A percentile compares a stretch with the other conserved stretches of the same genome.
phyloP scores from a whole-genome alignment of 805 yeast species.

The Candida broadrunensis region DNA sequence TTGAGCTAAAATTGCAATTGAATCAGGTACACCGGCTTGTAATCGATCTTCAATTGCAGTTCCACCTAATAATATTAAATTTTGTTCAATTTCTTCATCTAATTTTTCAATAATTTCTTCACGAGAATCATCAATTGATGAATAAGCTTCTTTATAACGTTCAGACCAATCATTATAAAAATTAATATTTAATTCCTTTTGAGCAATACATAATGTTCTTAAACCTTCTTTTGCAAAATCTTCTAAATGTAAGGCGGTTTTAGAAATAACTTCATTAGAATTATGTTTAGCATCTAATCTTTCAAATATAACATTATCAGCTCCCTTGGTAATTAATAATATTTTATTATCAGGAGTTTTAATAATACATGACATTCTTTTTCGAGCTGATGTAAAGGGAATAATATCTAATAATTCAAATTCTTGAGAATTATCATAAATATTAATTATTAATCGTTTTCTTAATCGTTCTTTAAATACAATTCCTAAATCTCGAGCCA shows the following conservation, averaged over 20 bases:
- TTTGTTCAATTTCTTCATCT: constrained; percentile 58
- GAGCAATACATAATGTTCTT: constrained; percentile 71
- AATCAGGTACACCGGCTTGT: constrained; percentile 75
- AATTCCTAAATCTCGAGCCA: constrained; percentile 71
- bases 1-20: constrained; percentile 60
- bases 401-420: constrained; percentile 54
- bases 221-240: constrained; percentile 75
- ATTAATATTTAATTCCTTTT: constrained; percentile 43
- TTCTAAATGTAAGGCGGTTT: constrained; percentile 63
- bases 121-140: constrained; percentile 53
- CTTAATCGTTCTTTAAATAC: constrained; percentile 55
- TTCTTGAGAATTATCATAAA: constrained; percentile 43
- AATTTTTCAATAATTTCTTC: constrained; percentile 54
- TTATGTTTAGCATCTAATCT: constrained; percentile 30
- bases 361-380: constrained; percentile 76
- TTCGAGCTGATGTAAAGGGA: constrained; percentile 68
- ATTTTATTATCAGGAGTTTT: constrained; percentile 40
- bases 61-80: constrained; percentile 62
- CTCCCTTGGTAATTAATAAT: constrained; percentile 64
- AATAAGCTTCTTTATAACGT: constrained; percentile 55
- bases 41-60: constrained; percentile 81
- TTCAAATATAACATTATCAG: constrained; percentile 65
- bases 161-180: constrained; percentile 54
- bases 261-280: constrained; percentile 43
- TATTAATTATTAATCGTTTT: constrained; percentile 39